A percentile compares a stretch with the other conserved stretches of the same genome.
Conservation (phyloP, 306 rosid genomes). For the Castanea sativa region DNA sequence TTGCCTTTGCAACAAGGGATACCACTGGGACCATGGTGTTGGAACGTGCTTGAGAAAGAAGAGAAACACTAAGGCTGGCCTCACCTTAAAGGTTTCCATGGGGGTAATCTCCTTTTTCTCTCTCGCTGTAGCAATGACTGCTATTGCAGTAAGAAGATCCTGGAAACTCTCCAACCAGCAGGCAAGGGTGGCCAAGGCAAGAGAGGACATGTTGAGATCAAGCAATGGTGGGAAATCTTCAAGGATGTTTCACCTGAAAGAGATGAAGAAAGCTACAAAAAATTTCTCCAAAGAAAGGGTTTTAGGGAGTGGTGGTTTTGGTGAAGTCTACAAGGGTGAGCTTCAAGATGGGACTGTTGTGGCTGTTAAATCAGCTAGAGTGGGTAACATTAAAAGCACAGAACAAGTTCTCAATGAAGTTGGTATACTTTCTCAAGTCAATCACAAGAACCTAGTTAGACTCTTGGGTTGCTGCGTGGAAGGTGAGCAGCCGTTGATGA, state of each 20-base stretch:
- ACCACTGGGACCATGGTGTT: conserved; percentile 63
- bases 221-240: conserved; percentile 53
- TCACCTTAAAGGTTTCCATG: conserved; percentile 42
- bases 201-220: conserved; percentile 54
- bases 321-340: conserved; percentile 91
- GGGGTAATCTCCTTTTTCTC: conserved; percentile 44
- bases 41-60: conserved; percentile 52
- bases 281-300: conserved; percentile 57
- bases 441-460: conserved; percentile 82
- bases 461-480: conserved; percentile 90
- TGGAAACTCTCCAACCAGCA: conserved; percentile 23
- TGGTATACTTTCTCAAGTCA: conserved; percentile 90
- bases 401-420: conserved; percentile 90
- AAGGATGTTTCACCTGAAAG: conserved; percentile 72
- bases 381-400: conserved; percentile 87
- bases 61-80: conserved; percentile 35
- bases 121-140: conserved; percentile 41
- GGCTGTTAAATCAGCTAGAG: conserved; percentile 89
- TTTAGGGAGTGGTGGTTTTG: conserved; percentile 88
- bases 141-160: conserved; percentile 39
- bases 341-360: conserved; percentile 71
- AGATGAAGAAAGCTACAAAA: conserved; percentile 81
- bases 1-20: conserved; percentile 63
- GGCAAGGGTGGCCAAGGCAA: conserved; percentile 53
- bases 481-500: conserved; percentile 83